Base-by-base conservation (phyloP, 306 rosid genomes). In the Aeschynomene evenia region DNA sequence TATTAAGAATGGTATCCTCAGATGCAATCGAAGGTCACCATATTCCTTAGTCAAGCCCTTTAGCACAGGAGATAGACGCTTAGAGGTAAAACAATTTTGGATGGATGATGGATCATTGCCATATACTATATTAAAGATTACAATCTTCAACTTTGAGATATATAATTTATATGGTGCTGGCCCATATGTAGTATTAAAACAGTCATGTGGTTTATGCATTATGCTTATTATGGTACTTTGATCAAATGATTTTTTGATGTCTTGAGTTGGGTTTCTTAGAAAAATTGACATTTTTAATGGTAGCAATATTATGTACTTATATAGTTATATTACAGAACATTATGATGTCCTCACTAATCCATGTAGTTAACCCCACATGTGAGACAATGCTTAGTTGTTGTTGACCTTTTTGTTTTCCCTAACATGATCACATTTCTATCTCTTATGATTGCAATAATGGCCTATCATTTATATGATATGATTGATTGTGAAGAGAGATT, bases 11-110 rank as follows among this genome's bases (percentile, higher is more conserved):
- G 99, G 99, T 28, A 84, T 95, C 76, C 95, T 95, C 7, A 81
- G 99, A 80, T 79, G 83, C 76, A 95, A 95, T 70, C 80, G 83
- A 9, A 84, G 99, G 75, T 80, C 97, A 46, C 97, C 96, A 15
- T 95, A 85, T 71, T 82, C 90, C 64, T 51, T 95, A 58, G 66
- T 69, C 77, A 95, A 87, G 83, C 84, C 95, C 67, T 83, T 95
- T 57, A 75, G 91, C 63, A 19, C 76, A 12, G 88, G 85, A 70
- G 97, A 95, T 80, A 63, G 20, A 63, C 89, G 94, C 48, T 75
- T 84, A 59, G 81, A 91, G 98, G 98, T 94, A 82, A n/a, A 79
- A 49, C 26, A 52, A 13, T 52, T 63, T 55, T 22, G 52, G 19
- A 66, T 26, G 4, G 18, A 62, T 31, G 22, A 62, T 49, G 14